Evolutionary conservation across 139 green algal species (phyloP).

Genomic region (Eudorina sp.): DNA sequence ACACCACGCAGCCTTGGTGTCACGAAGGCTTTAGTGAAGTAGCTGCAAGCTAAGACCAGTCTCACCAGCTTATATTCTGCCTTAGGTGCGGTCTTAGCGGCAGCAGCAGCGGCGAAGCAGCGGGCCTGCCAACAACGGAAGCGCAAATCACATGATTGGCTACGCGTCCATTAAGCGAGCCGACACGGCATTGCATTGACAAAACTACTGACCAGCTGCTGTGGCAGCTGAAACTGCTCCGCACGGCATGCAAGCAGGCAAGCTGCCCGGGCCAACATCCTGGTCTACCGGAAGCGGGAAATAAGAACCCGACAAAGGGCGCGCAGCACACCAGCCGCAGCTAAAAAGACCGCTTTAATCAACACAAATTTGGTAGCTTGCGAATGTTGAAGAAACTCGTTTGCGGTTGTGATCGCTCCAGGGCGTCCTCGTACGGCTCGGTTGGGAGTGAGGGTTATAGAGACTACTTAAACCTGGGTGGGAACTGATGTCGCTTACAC

Average conservation of each 20-base stretch:
- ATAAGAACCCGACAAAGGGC: background rate
- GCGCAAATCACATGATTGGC: slow-evolving; percentile 3
- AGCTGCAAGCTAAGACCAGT: background rate
- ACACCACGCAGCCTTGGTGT: slow-evolving; percentile 1
- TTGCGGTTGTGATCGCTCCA: background rate
- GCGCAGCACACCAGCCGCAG: background rate
- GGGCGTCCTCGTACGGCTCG: background rate
- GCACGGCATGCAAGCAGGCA: slow-evolving; percentile 50
- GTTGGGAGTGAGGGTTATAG: no score
- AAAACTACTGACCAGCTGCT: slow-evolving; percentile 44
- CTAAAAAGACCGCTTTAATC: background rate
- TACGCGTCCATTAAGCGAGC: background rate
- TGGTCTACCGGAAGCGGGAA: slow-evolving; percentile 8
- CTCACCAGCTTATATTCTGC: slow-evolving; percentile 61
- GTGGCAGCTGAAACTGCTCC: slow-evolving; percentile 28
- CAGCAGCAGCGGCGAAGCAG: slow-evolving; percentile 48
- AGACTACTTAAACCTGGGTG: no score
- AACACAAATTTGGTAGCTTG: background rate
- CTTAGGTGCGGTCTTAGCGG: slow-evolving; percentile 47
- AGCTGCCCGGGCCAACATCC: slow-evolving; percentile 58
- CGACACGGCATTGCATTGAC: background rate
- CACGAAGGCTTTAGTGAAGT: no score
- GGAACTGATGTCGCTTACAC: no score
- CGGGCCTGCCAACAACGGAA: slow-evolving; percentile 24
- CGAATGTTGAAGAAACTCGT: background rate